A percentile compares a stretch with the other conserved stretches of the same genome.
Evolutionary conservation across 2,329 filamentous ascomycete species (phyloP).

Genomic region (Pestalotiopsis sp.): DNA sequence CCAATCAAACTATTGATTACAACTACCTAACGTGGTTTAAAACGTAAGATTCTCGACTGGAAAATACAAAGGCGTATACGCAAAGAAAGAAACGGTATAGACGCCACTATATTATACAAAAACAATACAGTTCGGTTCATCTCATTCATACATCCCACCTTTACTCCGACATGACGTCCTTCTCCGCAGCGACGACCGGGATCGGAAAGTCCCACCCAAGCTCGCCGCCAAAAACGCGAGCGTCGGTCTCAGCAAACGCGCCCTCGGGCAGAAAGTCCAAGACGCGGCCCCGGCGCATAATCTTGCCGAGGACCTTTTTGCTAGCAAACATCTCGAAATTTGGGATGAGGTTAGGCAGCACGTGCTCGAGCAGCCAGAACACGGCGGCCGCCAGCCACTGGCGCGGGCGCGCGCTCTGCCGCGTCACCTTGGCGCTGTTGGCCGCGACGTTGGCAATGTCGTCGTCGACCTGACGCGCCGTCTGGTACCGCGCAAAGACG

Average conservation of each 20-base stretch:
- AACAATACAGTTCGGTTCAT: background rate
- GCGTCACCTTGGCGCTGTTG: background rate
- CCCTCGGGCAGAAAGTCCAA: conserved; percentile 1
- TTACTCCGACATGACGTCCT: background rate
- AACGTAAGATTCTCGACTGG: background rate
- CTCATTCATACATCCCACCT: background rate
- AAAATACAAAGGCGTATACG: too few species aligned
- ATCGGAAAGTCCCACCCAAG: conserved; percentile 1
- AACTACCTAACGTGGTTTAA: background rate
- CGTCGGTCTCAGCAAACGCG: background rate
- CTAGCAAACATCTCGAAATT: conserved; percentile 4
- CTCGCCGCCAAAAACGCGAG: background rate
- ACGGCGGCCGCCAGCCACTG: conserved; percentile 2
- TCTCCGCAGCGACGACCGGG: background rate
- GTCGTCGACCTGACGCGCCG: conserved; percentile 3
- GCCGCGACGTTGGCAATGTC: background rate
- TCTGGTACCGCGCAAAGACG: conserved; percentile 2
- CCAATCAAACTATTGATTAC: background rate
- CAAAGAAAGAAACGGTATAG: background rate
- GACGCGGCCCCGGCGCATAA: conserved; percentile 1
- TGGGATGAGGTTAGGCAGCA: background rate
- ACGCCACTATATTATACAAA: background rate
- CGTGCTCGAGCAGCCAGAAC: conserved; percentile 2
- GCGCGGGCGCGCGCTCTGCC: conserved; percentile 2
- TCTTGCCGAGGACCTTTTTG: background rate